Evolutionary conservation across 768 basidiomycete genomes (phyloP).

Genomic region (Amanita exitialis): DNA sequence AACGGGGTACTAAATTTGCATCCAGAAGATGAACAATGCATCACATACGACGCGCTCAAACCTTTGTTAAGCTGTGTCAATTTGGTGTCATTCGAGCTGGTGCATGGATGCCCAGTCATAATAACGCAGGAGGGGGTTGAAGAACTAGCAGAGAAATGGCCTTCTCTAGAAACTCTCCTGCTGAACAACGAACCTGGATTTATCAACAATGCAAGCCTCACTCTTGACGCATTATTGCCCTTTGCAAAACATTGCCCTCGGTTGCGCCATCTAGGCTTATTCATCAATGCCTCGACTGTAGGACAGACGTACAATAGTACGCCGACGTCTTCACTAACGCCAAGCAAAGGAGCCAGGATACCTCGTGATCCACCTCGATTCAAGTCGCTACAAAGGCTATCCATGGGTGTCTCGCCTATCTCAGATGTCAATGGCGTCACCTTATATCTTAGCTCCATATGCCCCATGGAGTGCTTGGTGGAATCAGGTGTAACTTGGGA

Average conservation of each 20-base stretch:
- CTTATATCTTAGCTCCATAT: constrained; percentile 42
- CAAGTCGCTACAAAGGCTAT: constrained; percentile 23
- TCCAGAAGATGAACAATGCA: constrained; percentile 14
- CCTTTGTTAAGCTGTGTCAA: constrained; percentile 24
- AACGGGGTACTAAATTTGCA: constrained; percentile 5
- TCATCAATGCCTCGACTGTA: constrained; percentile 23
- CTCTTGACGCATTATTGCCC: constrained; percentile 27
- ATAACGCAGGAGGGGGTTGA: constrained; percentile 34
- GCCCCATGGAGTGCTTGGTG: constrained; percentile 31
- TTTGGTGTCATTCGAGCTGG: constrained; percentile 24
- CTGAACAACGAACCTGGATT: constrained; percentile 37
- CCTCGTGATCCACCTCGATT: constrained; percentile 17
- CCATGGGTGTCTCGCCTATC: constrained; percentile 42
- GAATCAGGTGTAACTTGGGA: constrained; percentile 44
- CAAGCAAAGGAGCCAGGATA: constrained; percentile 9
- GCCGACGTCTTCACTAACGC: constrained; percentile 10
- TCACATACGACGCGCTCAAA: constrained; percentile 24
- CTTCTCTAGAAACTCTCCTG: constrained; percentile 29
- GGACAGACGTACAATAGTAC: constrained; percentile 13
- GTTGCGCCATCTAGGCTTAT: constrained; percentile 30
- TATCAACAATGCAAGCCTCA: constrained; percentile 20
- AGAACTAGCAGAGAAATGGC: constrained; percentile 34
- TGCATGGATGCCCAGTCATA: constrained; percentile 27
- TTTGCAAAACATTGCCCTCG: constrained; percentile 31
- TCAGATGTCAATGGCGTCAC: constrained; percentile 32